Base-by-base conservation (phyloP, 306 rosid species). In the Lupinus albus region DNA sequence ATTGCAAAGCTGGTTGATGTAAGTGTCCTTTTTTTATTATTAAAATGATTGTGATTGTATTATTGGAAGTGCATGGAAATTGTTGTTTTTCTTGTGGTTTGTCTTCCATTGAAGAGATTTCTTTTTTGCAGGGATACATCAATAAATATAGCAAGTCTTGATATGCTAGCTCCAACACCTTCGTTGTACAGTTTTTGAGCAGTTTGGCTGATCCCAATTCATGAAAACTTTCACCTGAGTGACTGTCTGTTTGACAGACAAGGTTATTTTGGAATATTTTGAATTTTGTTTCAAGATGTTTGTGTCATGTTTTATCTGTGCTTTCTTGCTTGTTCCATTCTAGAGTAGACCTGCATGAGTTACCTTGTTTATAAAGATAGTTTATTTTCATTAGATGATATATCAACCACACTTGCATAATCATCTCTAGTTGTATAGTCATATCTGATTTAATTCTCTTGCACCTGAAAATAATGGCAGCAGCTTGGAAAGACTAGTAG, bases 41-140 rank as follows among this genome's bases (percentile, higher is more conserved):
- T 14, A 20, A 59, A 61, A 39, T 70, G 56, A 28, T 73, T 54
- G 13, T 39, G 17, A 59, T 63, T 63, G 77, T 12, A 17, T 70
- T 65, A 14, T 52, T 55, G 53, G 45, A 58, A 64, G 58, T 73
- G 20, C 44, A 46, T 74, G 18, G 51, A 46, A 59, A 14, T 39
- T 66, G 33, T 41, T 61, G 15, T 76, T 59, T 25, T 69, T 15
- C 3, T 35, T 64, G 52, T 69, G 72, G 51, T 50, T 47, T 76
- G 47, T 61, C 70, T 16, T n/a, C 62, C 39, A 32, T 76, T 81
- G 86, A 74, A 88, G 83, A 18, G 41, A 48, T 47, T n/a, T 71
- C 13, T 78, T 36, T 82, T 81, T 73, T 86, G 91, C 97, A 93
- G 99, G 99, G 92, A 73, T 93, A 93, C 78, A 87, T 87, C 53